Conservation (phyloP, 208 protist species). For the Jaenimonas drosophilae region DNA sequence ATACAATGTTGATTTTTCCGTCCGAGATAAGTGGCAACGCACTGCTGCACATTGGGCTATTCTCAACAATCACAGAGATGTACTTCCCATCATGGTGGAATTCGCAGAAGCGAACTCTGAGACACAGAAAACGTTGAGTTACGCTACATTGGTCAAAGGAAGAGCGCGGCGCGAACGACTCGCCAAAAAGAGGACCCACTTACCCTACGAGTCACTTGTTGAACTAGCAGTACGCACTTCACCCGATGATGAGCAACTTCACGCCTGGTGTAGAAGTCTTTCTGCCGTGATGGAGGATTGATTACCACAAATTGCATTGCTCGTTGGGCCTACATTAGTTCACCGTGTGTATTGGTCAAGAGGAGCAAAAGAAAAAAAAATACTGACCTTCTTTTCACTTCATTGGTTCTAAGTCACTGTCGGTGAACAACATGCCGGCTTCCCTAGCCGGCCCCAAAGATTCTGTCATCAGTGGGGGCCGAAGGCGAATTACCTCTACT, state of each 20-base stretch:
- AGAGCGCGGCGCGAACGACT: not conserved
- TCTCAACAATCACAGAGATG: slow-evolving; percentile 22
- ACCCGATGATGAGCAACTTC: no score
- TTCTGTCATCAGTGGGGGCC: slow-evolving; percentile 70
- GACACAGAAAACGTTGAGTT: not conserved
- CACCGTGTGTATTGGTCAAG: no score
- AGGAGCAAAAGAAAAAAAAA: no score
- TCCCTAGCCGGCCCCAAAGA: slow-evolving; percentile 62
- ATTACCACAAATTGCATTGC: no score
- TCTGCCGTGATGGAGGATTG: no score
- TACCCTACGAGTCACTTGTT: not conserved
- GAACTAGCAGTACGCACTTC: not conserved
- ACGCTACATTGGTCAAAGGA: not conserved
- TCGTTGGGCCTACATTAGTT: no score
- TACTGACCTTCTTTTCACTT: no score
- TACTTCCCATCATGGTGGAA: slow-evolving; percentile 19
- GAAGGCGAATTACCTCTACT: slow-evolving; percentile 80
- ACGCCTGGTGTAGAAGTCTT: no score
- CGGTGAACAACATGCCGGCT: no score
- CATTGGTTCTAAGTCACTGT: no score
- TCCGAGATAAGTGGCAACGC: slow-evolving; percentile 61
- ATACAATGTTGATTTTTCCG: slow-evolving; percentile 12
- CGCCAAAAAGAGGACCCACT: not conserved
- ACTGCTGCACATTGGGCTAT: slow-evolving; percentile 50
- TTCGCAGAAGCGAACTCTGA: not conserved